Evolutionary conservation across 257 asterid species (phyloP), one percentile per base, ranked within the genome.

Genomic region (Solanum virginianum): DNA sequence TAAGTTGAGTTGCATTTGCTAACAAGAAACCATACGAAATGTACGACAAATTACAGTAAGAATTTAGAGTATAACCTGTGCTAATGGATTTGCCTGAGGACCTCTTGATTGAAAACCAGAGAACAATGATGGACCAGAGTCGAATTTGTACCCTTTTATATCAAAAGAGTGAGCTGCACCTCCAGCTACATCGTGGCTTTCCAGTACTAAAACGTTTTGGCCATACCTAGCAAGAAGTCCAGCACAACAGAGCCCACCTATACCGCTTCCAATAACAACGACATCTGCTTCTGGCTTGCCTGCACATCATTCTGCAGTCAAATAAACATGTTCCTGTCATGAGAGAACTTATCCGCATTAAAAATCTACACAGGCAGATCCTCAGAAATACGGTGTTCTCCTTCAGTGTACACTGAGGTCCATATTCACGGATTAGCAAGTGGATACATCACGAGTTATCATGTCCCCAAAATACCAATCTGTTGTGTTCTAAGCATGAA

Each of bases 151-250:
- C 69, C 89, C 94, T 87, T 93, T 95, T 32, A 94, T 88, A 84
- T 94, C 93, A 71, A 96, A 94, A 45, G 98, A 91, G 89, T 96
- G 99, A 80, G 99, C 98, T 80, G 98, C 98, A 59, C 98, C 99
- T 10, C 99, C 99, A 4, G 99, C 97, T 56, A 68, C 77, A 89
- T 96, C 98, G 82, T 95, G 98, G 91, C 99, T 96, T 89, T 96
- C 99, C 69, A 96, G 87, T 2, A 96, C 97, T 85, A 96, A 75
- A 85, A 94, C 98, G 84, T 96, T 95, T 86, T 91, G 94, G 85
- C 89, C 84, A 83, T 95, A 96, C 88, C 98, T 91, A 68, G 99
- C 99, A 71, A 95, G 91, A 85, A 96, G 98, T 51, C 94, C 90
- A 29, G 93, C 98, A 86, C 98, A 96, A 81, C 97, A 93, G 60